Percentiles rank a stretch among this genome's conserved stretches.
These are phyloP conservation scores for Rhynchosporium secalis DNA, from an alignment of 2,329 filamentous ascomycete species.

Conservation along the genomic window DNA sequence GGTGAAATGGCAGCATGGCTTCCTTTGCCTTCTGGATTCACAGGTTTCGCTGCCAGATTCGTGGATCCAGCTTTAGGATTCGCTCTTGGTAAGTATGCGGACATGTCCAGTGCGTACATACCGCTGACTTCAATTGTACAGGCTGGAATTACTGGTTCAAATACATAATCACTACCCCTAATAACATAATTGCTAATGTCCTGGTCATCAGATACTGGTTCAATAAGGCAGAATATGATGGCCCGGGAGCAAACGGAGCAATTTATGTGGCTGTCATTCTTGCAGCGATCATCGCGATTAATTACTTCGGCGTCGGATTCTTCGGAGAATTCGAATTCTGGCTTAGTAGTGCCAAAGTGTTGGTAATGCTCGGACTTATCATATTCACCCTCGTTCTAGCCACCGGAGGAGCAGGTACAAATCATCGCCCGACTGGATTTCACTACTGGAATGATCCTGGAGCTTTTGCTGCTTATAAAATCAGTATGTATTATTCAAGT, in stretches of 20 bases:
- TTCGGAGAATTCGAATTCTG: constrained; percentile 55
- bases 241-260: constrained; percentile 63
- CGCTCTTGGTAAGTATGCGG: constrained; percentile 56
- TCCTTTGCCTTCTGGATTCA: constrained; percentile 75
- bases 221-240: constrained; percentile 43
- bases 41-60: constrained; percentile 77
- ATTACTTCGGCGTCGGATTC: constrained; percentile 54
- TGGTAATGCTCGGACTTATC: constrained; percentile 66
- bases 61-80: constrained; percentile 81
- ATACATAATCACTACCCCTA: constrained; percentile 84
- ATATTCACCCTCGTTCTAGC: constrained; percentile 64
- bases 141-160: constrained; percentile 38
- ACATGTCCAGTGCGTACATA: constrained; percentile 29
- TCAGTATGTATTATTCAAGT: constrained; percentile 23
- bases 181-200: constrained; percentile 78
- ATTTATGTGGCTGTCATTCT: constrained; percentile 77
- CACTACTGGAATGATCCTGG: constrained; percentile 51
- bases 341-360: constrained; percentile 58
- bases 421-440: constrained; percentile 50
- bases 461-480: constrained; percentile 41
- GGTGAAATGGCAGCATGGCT: constrained; percentile 86
- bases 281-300: constrained; percentile 62
- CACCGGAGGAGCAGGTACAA: constrained; percentile 62
- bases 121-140: constrained; percentile 12
- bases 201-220: constrained; percentile 81